A percentile compares a stretch with the other conserved stretches of the same genome.
phyloP scores from a whole-genome alignment of 345 rosid genomes.

The Citrus unshiu region DNA sequence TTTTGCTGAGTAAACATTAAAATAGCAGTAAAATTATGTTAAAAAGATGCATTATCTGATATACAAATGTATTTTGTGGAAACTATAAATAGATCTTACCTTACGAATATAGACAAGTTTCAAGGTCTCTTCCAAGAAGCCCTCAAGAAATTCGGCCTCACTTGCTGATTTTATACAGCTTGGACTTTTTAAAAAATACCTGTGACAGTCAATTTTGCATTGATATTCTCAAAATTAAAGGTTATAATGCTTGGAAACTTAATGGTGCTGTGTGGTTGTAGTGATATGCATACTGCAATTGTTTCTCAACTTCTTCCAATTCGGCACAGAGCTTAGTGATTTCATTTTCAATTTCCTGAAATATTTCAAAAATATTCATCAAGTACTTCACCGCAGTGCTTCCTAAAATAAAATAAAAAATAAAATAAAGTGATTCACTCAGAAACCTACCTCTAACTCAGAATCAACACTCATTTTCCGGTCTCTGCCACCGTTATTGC shows the following conservation, averaged over 20 bases:
- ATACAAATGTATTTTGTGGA: too few species aligned
- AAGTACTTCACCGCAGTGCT: not conserved
- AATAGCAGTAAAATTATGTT: too few species aligned
- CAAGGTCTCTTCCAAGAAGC: slow-evolving; percentile 13
- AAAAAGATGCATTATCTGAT: too few species aligned
- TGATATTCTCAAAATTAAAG: not conserved
- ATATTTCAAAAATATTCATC: not conserved
- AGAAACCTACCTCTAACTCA: not conserved
- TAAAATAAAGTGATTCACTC: not conserved
- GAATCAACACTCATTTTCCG: not conserved
- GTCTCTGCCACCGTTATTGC: not conserved
- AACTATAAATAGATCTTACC: not conserved
- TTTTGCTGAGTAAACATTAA: not conserved
- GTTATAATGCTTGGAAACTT: not conserved
- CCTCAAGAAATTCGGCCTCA: slow-evolving; percentile 10
- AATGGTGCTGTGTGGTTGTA: not conserved
- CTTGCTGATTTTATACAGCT: slow-evolving; percentile 4
- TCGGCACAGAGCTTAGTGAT: not conserved
- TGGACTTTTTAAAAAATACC: slow-evolving; percentile 5
- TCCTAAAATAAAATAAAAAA: not conserved
- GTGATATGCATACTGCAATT: slow-evolving; percentile 5
- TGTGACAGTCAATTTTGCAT: not conserved
- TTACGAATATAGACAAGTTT: slow-evolving; percentile 9
- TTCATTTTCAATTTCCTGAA: slow-evolving; percentile 4
- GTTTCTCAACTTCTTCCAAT: slow-evolving; percentile 15